Percentiles rank a stretch among this genome's conserved stretches.
Conservation (phyloP, 2,329 filamentous ascomycete genomes). For the Chrysoporthe deuterocubensis region DNA sequence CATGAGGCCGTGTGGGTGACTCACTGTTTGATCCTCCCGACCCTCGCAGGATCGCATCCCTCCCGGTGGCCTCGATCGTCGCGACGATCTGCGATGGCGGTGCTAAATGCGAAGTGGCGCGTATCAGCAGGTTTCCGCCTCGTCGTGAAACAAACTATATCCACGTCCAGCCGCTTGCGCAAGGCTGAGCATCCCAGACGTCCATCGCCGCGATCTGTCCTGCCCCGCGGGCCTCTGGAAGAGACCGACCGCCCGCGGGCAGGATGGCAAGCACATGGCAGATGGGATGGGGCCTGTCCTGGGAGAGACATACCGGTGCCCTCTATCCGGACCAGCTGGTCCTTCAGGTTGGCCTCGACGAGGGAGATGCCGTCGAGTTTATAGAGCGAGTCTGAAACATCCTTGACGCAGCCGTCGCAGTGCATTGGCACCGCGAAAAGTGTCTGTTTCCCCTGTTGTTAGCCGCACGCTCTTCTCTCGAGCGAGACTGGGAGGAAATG, state of each 20-base stretch:
- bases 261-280: neutral
- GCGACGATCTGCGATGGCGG: slow-evolving; percentile 87
- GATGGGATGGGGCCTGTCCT: neutral
- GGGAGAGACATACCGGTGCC: slow-evolving; percentile 66
- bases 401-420: slow-evolving; percentile 86
- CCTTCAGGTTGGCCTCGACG: slow-evolving; percentile 78
- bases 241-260: neutral
- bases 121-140: slow-evolving; percentile 17
- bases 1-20: slow-evolving; percentile 40
- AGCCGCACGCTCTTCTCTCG: neutral
- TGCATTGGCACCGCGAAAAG: slow-evolving; percentile 94
- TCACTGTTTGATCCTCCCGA: slow-evolving; percentile 83
- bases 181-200: neutral
- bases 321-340: slow-evolving; percentile 83
- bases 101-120: slow-evolving; percentile 48
- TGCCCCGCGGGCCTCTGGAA: neutral
- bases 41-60: slow-evolving; percentile 92
- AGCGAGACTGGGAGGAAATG: too few relatives aligned
- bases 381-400: slow-evolving; percentile 78
- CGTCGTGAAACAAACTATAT: neutral
- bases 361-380: slow-evolving; percentile 80
- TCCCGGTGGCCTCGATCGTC: slow-evolving; percentile 85
- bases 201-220: neutral
- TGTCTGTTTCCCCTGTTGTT: slow-evolving; percentile 59
- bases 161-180: too few relatives aligned